These are phyloP conservation scores for Colletotrichum sp. DNA, from an alignment of 2,329 filamentous ascomycete species.

Conservation along the genomic window DNA sequence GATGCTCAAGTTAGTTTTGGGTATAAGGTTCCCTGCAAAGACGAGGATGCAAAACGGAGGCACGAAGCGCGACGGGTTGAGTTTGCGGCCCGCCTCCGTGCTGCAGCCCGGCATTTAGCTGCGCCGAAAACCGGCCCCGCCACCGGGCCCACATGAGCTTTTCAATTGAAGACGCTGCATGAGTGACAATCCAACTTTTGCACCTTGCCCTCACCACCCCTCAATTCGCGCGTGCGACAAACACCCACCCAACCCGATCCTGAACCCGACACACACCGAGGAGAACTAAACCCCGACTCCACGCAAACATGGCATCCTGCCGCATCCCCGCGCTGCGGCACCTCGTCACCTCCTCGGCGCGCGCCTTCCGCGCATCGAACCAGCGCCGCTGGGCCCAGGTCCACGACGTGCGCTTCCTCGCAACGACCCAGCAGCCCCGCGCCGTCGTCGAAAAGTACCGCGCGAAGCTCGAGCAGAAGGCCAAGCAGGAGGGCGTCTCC, in stretches of 20 bases:
- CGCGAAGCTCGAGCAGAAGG: conserved; percentile 83
- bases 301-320: conserved; percentile 50
- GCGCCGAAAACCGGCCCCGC: conserved; percentile 12
- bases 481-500: conserved; percentile 71
- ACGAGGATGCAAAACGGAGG: background rate
- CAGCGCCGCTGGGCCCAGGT: conserved; percentile 92
- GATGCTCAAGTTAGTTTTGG: background rate
- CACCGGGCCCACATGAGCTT: conserved; percentile 8
- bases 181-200: conserved; percentile 5
- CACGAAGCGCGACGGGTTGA: background rate
- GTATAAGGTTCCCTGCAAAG: background rate
- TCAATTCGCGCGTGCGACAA: background rate
- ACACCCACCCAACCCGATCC: background rate
- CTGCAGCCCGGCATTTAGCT: background rate
- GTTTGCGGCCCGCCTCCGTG: background rate
- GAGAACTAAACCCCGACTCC: background rate
- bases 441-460: conserved; percentile 84
- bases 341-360: conserved; percentile 38
- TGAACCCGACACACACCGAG: no score
- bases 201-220: background rate
- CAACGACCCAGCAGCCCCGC: conserved; percentile 73
- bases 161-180: conserved; percentile 6
- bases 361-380: conserved; percentile 37
- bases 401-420: conserved; percentile 88
- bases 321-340: conserved; percentile 54